Evolutionary conservation across 23 red algal genomes (phyloP), one percentile per base, ranked within the genome.

Genomic region (Porphyridium purpureum): DNA sequence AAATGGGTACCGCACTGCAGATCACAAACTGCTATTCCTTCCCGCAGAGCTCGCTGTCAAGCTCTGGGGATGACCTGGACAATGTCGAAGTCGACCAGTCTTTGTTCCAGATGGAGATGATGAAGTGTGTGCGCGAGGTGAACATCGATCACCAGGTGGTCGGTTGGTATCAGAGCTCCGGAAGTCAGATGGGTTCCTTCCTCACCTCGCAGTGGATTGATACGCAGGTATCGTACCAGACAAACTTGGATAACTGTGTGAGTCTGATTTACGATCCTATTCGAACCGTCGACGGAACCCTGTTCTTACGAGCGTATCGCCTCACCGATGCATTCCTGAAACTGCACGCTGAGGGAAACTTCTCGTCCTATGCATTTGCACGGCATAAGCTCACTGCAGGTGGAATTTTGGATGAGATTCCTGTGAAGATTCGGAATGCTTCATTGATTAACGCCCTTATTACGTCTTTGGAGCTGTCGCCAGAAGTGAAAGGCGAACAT

Each of bases 231-330:
- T 72, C 74, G 20, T 85, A 98, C 42, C 90, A 98, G 50, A 64
- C 66, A 35, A 61, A 77, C 53, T 52, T 98, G 38, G 40, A 57
- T 9, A 98, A 98, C 49, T 76, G 74, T 14, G 79, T 98, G 0
- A 86, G 90, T 59, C 52, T 98, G 26, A 66, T 98, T 22, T 86
- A 80, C 55, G 90, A 98, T 31, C 90, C 90, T 35, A 49, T 84
- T 8, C 74, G 76, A 24, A 84, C 72, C 1, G 34, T 60, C 28
- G 67, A 79, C 29, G 79, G 79, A 1, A 74, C 80, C 21, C 52
- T 98, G 30, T 69, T 63, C 8, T 54, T 98, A 33, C 67, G 76
- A 7, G 90, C 79, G 21, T 72, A 70, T 24, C 78, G 90, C 24
- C 52, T 98, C 29, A 81, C 74, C 21, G 78, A 86, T 15, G 24